Conservation (phyloP, 1,139 yeast genomes). For the Taphrina pruni region DNA sequence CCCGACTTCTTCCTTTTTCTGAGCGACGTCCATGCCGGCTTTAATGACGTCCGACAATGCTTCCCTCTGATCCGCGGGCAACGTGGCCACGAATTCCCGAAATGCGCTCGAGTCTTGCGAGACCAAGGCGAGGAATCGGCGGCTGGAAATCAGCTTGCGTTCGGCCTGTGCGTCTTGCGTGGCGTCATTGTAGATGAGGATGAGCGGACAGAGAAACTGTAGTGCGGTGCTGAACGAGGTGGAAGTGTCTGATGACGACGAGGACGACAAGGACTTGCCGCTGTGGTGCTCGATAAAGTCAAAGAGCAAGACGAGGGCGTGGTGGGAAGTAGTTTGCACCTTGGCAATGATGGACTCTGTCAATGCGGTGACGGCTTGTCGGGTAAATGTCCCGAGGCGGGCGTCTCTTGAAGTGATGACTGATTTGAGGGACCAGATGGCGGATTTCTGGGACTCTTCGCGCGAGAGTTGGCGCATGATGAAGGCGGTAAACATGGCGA, state of each 20-base stretch:
- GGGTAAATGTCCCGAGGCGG: constrained; percentile 1
- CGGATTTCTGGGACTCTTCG: constrained; percentile 15
- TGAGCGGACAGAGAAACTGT: constrained; percentile 12
- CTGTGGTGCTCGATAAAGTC: neutral
- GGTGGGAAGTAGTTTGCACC: neutral
- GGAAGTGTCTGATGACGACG: too few species aligned
- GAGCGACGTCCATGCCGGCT: constrained; percentile 9
- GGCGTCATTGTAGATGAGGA: constrained; percentile 11
- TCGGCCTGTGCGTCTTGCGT: constrained; percentile 12
- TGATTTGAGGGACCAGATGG: constrained; percentile 22
- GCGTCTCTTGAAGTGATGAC: constrained; percentile 2
- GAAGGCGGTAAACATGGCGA: neutral
- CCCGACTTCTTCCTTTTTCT: constrained; percentile 22
- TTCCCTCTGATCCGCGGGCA: constrained; percentile 2
- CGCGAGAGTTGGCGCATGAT: constrained; percentile 3
- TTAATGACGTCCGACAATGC: constrained; percentile 4
- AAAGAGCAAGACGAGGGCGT: constrained; percentile 12
- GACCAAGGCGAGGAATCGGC: neutral
- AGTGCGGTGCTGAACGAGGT: neutral
- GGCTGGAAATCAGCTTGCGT: neutral
- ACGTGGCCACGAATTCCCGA: neutral
- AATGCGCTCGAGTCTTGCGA: neutral
- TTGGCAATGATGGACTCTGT: neutral
- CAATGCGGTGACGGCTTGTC: constrained; percentile 2
- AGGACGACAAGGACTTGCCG: too few species aligned